These are phyloP conservation scores for Phytophthora hibernalis DNA, from an alignment of 352 stramenopile genomes.

Conservation along the genomic window DNA sequence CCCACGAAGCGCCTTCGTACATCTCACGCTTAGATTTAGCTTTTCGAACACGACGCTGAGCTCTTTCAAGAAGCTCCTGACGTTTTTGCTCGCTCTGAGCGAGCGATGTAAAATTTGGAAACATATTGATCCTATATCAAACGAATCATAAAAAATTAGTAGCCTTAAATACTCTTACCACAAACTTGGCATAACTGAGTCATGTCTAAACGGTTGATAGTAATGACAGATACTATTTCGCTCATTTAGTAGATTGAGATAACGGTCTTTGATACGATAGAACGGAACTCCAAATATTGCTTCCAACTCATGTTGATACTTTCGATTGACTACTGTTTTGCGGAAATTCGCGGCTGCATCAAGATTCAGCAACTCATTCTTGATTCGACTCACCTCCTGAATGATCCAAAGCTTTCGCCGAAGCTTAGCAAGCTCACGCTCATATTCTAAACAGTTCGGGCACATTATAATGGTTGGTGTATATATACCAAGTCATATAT, in stretches of 20 bases:
- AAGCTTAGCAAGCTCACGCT: constrained; percentile 8
- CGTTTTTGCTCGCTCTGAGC: no score
- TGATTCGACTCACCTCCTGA: constrained; percentile 14
- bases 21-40: constrained; percentile 15
- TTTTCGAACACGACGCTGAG: constrained; percentile 18
- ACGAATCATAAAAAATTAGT: constrained; percentile 8
- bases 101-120: no score
- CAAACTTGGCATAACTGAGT: constrained; percentile 11
- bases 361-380: constrained; percentile 8
- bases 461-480: constrained; percentile 4
- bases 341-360: constrained; percentile 12
- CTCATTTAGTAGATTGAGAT: constrained; percentile 1
- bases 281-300: constrained; percentile 12
- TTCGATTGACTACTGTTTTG: constrained; percentile 1
- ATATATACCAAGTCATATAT: constrained; percentile 18
- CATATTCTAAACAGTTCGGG: constrained; percentile 5
- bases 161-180: not conserved
- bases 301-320: constrained; percentile 9
- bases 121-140: constrained; percentile 7
- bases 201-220: constrained; percentile 6
- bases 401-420: constrained; percentile 17
- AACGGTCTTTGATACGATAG: constrained; percentile 7
- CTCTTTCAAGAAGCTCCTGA: constrained; percentile 17
- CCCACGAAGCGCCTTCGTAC: constrained; percentile 29
- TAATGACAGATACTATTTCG: constrained; percentile 11